Base-by-base conservation (phyloP, 139 green algal genomes). In the Haematococcus lacustris region DNA sequence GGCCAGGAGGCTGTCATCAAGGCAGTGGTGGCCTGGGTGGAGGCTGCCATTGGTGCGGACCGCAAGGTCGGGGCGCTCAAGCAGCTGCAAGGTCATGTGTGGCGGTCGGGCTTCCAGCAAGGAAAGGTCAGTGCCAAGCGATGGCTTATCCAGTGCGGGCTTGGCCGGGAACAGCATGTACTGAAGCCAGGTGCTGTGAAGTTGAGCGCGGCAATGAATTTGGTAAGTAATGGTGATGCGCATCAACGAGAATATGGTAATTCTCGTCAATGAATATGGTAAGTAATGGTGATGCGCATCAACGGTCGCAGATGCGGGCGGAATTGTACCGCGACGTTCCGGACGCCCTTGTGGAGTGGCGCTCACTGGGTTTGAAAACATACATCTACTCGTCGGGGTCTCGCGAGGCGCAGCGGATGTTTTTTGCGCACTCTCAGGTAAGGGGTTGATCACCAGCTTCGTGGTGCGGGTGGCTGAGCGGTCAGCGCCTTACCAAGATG, bases 361-460 rank as follows among this genome's bases (percentile, higher is more conserved):
- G 81, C n/a, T 51, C 37, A 35, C 39, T 63, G 26, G 92, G 92
- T 65, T 76, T 95, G 70, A 95, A 96, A 73, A 89, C 78, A 0
- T 98, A 98, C 88, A 97, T 98, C 82, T 98, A 97, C 84, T 93
- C 85, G 53, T 93, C 82, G 51, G 93, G 93, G 53, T 90, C 81
- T 40, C 72, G 91, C 1, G 73, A 85, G 64, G 88, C 87, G 38
- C 88, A 92, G 83, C 67, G 80, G 17, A 59, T 87, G 43, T 82
- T 91, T 39, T 91, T 92, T 40, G 83, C 70, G 0, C 66, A 87
- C 80, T 73, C 70, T 13, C 51, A 77, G 66, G 62, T 83, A 0
- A 33, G 61, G n/a, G n/a, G n/a, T n/a, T n/a, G n/a, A n/a, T n/a
- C n/a, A n/a, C n/a, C n/a, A n/a, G n/a, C n/a, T n/a, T n/a, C n/a